Conservation (phyloP, 2,329 filamentous ascomycete species). For the Aspergillus amoenus region DNA sequence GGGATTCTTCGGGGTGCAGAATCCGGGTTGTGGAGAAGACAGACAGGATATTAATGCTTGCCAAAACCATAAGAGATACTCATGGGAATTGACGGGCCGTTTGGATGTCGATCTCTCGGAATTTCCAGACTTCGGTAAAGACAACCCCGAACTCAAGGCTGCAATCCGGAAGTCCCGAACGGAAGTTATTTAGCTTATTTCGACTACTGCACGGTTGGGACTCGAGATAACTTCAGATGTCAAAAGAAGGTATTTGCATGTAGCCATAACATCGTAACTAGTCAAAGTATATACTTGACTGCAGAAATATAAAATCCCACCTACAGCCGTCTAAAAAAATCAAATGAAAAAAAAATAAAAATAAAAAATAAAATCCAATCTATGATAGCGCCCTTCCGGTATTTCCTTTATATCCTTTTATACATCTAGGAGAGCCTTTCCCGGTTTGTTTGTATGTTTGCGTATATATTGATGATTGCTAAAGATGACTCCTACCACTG, state of each 20-base stretch:
- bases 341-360: too few species aligned
- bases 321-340: background rate
- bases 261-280: conserved; percentile 9
- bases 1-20: background rate
- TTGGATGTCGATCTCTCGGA: background rate
- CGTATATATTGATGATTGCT: conserved; percentile 6
- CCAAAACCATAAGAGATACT: background rate
- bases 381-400: background rate
- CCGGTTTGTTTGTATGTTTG: background rate
- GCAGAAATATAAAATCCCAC: background rate
- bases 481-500: conserved; percentile 4
- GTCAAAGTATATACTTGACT: background rate
- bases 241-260: background rate
- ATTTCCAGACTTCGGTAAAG: background rate
- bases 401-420: background rate
- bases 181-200: too few species aligned
- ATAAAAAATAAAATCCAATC: background rate
- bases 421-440: background rate
- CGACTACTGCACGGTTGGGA: too few species aligned
- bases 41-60: background rate
- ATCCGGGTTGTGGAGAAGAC: background rate
- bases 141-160: background rate
- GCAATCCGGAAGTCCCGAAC: background rate
- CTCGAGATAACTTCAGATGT: background rate
- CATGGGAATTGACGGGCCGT: background rate